phyloP scores from a whole-genome alignment of 495 filamentous ascomycete genomes.

The Penicillium bovifimosum region DNA sequence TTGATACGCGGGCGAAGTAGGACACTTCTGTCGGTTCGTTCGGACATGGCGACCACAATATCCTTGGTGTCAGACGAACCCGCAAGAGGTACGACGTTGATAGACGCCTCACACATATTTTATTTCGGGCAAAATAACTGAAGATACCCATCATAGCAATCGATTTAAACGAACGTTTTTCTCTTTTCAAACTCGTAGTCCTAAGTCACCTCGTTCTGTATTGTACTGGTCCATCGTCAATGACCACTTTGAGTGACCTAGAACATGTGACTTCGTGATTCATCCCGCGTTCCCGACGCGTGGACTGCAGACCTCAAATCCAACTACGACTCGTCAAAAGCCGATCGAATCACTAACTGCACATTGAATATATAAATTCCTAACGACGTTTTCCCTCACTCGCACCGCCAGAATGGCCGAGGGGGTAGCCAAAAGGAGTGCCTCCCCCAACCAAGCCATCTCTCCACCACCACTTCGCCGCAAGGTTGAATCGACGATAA shows the following conservation, averaged over 20 bases:
- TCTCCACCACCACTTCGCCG: slow-evolving; percentile 46
- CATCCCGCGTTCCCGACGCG: slow-evolving; percentile 26
- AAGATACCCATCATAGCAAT: slow-evolving; percentile 1
- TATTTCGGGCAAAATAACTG: background rate
- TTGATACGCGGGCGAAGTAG: slow-evolving; percentile 60
- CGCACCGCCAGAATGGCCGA: slow-evolving; percentile 30
- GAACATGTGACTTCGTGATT: slow-evolving; percentile 45
- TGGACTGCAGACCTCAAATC: slow-evolving; percentile 4
- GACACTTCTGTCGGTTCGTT: background rate
- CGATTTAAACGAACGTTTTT: background rate
- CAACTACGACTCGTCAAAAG: background rate
- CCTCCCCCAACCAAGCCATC: slow-evolving; percentile 32
- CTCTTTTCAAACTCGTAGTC: background rate
- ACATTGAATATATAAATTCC: background rate
- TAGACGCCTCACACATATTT: background rate
- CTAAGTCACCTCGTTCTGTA: background rate
- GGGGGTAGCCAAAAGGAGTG: slow-evolving; percentile 30
- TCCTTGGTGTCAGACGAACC: background rate
- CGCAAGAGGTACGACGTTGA: background rate
- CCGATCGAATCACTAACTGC: background rate
- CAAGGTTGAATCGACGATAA: slow-evolving; percentile 67
- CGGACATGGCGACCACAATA: background rate
- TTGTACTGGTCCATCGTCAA: background rate
- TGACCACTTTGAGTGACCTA: slow-evolving; percentile 5
- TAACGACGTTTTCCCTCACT: slow-evolving; percentile 15